These are phyloP conservation scores for Amphicarpaea edgeworthii DNA, from an alignment of 306 rosid genomes.

Conservation along the genomic window DNA sequence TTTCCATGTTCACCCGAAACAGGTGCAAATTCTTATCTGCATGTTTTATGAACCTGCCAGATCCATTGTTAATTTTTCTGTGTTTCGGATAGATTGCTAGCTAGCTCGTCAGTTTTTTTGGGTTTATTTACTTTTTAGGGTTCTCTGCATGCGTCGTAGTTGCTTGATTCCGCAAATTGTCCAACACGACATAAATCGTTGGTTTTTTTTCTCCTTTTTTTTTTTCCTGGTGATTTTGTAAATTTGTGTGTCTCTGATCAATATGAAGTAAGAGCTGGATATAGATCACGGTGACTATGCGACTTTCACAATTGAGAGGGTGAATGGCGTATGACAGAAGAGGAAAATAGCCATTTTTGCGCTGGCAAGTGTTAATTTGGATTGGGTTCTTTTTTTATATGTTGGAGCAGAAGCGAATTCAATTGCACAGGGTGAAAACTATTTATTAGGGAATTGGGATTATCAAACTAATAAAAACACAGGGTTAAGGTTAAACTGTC, in stretches of 20 bases:
- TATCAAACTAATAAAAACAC: conserved; percentile 6
- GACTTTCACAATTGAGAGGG: conserved; percentile 16
- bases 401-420: conserved; percentile 18
- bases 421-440: conserved; percentile 18
- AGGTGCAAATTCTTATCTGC: conserved; percentile 40
- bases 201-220: not conserved
- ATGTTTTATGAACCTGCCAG: conserved; percentile 16
- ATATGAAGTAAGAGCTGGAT: conserved; percentile 18
- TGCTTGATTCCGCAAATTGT: conserved; percentile 14
- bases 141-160: conserved; percentile 3
- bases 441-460: not conserved
- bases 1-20: conserved; percentile 37
- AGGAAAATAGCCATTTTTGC: not conserved
- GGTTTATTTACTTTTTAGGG: conserved; percentile 1
- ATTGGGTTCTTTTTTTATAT: conserved; percentile 16
- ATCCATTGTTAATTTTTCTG: conserved; percentile 40
- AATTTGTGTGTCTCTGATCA: not conserved
- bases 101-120: conserved; percentile 28
- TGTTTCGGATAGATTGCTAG: not conserved
- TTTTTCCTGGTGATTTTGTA: not conserved
- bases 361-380: conserved; percentile 23
- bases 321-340: not conserved
- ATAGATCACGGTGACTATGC: conserved; percentile 1
- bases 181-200: not conserved
- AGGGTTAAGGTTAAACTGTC: not conserved